Evolutionary conservation across 345 rosid genomes (phyloP).

Genomic region (Pugionium cornutum): DNA sequence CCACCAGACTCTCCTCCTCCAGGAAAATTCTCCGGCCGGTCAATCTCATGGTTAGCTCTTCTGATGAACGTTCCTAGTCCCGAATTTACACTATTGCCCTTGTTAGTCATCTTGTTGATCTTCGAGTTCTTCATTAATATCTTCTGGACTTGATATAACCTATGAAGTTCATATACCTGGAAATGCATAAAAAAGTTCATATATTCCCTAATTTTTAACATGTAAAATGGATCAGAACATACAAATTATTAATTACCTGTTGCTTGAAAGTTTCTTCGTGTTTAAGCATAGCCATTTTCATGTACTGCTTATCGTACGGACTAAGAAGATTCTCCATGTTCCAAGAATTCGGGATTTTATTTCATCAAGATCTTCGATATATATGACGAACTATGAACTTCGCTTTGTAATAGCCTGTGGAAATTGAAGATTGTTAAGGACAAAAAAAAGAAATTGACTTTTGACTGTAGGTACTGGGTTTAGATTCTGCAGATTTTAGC

Average conservation of each 20-base stretch:
- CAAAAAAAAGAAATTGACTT: too few species aligned
- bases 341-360: slow-evolving; percentile 7
- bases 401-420: slow-evolving; percentile 19
- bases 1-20: slow-evolving; percentile 42
- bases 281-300: slow-evolving; percentile 91
- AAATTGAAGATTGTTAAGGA: not conserved
- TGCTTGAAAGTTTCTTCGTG: slow-evolving; percentile 97
- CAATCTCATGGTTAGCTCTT: slow-evolving; percentile 28
- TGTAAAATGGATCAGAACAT: not conserved
- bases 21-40: slow-evolving; percentile 19
- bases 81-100: slow-evolving; percentile 24
- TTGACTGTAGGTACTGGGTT: slow-evolving; percentile 30
- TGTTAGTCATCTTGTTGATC: not conserved
- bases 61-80: slow-evolving; percentile 24
- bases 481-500: slow-evolving; percentile 37
- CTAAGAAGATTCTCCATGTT: slow-evolving; percentile 72
- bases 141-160: slow-evolving; percentile 81
- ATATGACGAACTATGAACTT: slow-evolving; percentile 16
- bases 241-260: slow-evolving; percentile 53
- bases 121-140: slow-evolving; percentile 63
- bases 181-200: slow-evolving; percentile 14
- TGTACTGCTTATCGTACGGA: slow-evolving; percentile 74
- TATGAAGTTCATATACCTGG: slow-evolving; percentile 88
- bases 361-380: slow-evolving; percentile 35
- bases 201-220: not conserved